A percentile compares a stretch with the other conserved stretches of the same genome.
These are phyloP conservation scores for Aspergillus sp. DNA, from an alignment of 2,329 filamentous ascomycete genomes.

Conservation along the genomic window DNA sequence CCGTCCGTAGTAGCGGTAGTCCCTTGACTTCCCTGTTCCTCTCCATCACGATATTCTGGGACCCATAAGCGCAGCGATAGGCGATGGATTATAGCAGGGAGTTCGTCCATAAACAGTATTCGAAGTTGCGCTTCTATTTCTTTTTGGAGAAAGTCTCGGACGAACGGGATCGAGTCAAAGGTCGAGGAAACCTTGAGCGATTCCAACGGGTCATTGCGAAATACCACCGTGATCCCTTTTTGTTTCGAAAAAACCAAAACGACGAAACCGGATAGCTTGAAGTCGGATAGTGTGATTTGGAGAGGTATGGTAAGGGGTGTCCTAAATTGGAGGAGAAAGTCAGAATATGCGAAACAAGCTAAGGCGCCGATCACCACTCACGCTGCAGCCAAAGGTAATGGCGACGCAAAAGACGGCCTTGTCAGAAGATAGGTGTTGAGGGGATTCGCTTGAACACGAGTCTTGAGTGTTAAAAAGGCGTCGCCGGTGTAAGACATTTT, in stretches of 20 bases:
- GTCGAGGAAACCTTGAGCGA: constrained; percentile 98
- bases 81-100: constrained; percentile 93
- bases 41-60: constrained; percentile 74
- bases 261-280: constrained; percentile 94
- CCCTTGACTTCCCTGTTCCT: constrained; percentile 55
- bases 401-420: constrained; percentile 88
- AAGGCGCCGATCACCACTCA: constrained; percentile 33
- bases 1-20: constrained; percentile 58
- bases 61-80: constrained; percentile 87
- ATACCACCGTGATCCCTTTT: constrained; percentile 94
- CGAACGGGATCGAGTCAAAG: constrained; percentile 98
- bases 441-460: constrained; percentile 95
- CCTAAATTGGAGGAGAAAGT: constrained; percentile 25
- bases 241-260: constrained; percentile 97
- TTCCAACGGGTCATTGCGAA: constrained; percentile 96
- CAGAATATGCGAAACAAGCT: not conserved
- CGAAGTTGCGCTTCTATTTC: constrained; percentile 93
- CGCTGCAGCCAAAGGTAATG: constrained; percentile 84
- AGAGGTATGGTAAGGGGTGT: constrained; percentile 95
- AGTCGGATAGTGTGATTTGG: constrained; percentile 93
- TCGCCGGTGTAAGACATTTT: constrained; percentile 98
- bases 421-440: constrained; percentile 93
- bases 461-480: constrained; percentile 91
- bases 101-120: constrained; percentile 94
- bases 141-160: constrained; percentile 92